Base-by-base conservation (phyloP, 2,329 filamentous ascomycete species). In the Cytospora leucostoma region DNA sequence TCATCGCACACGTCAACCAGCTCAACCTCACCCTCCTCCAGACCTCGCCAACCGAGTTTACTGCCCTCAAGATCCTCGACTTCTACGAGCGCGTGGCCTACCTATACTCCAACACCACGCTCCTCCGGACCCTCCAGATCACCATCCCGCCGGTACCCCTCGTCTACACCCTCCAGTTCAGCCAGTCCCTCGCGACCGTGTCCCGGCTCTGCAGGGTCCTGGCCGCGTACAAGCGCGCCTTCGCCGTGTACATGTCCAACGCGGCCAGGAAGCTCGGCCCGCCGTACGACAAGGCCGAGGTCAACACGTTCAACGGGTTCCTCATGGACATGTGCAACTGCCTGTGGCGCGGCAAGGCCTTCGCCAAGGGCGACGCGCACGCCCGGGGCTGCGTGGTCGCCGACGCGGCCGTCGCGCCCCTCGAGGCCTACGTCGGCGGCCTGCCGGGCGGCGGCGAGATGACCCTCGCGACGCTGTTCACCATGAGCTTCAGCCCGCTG, bases 301-400 rank as follows among this genome's bases (percentile, higher is more conserved):
- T 92, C 49, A 84, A 86, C 67, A 77, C 83, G 32, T 93, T 95
- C 77, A 96, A 96, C 73, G 89, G 89, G 27, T 93, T 90, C 72
- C 82, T 96, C 37, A 93, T 95, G 86, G 92, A 96, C 72, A 83
- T 93, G 37, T 93, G 91, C 78, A 96, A 96, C 72, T 86, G 90
- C 57, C 74, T 95, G 54, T 96, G 92, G 92, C 85, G 91, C 10
- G 84, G 85, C 27, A 85, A 88, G 13, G 92, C 89, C 1, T 88
- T 96, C 64, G 85, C 85, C 63, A 77, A 78, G 13, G 78, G 79
- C 1, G 90, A 94, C 67, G 77, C 82, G n/a, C 87, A 87, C 69
- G 80, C 85, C 2, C 79, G 81, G 59, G 86, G 84, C 10, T 87
- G 84, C 68, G 74, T 82, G 64, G 67, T 85, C 7, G 73, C 82